Evolutionary conservation across 2,329 filamentous ascomycete genomes (phyloP), one percentile per base, ranked within the genome.

Genomic region (Ophiosphaerella korrae): DNA sequence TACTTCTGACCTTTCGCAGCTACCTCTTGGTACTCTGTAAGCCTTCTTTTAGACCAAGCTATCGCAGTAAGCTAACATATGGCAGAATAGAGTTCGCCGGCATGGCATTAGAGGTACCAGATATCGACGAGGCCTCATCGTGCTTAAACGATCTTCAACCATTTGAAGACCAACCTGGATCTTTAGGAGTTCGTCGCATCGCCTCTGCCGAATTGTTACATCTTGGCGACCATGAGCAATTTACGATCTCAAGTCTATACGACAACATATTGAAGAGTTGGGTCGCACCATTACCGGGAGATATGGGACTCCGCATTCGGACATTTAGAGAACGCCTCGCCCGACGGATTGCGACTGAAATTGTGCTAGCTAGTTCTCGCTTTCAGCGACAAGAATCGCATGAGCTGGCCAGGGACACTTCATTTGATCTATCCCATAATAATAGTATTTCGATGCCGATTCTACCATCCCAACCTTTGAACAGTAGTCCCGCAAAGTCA

Each of bases 331-430:
- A 74, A 55, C 57, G 60, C 14, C 54, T 72, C 13, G 67, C 66
- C n/a, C 63, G 70, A 31, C 64, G 61, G 3, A 45, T 74, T 13
- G 73, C 76, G 12, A 66, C 70, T 5, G 71, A 77, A 37, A 40
- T 78, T 2, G 55, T 69, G 2, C 56, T 79, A 5, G 69, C 75
- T 31, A 73, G 70, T 40, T 52, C 35, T 13, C 58, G 61, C n/a
- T 24, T 68, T 23, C 53, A 50, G 3, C 41, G 35, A 5, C 29
- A 45, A 7, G 55, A 58, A 3, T n/a, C 44, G 6, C 37, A 50
- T 9, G 52, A 52, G 7, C 38, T 50, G 3, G 49, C 54, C 8
- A 40, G 65, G 2, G 52, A 41, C 8, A 41, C 41, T n/a, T 54
- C 58, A 6, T 16, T 32, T n/a, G 40, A 37, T 3, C 13, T 49